phyloP scores from a whole-genome alignment of 2,329 filamentous ascomycete genomes.

The Botrytis deweyae region DNA sequence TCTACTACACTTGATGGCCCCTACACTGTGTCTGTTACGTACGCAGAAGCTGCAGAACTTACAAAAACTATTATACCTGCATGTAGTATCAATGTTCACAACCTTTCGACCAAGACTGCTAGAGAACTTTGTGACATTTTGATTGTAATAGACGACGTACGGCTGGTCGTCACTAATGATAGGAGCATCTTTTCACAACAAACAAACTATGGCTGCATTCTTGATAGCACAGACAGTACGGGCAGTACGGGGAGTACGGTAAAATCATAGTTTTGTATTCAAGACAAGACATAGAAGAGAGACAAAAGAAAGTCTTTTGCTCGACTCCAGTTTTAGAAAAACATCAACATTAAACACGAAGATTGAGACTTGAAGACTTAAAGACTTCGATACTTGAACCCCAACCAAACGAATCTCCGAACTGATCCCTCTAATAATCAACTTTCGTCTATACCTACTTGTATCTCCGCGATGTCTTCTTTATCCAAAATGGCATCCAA shows the following conservation, averaged over 20 bases:
- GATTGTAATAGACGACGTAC: neutral
- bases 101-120: neutral
- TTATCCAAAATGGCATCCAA: neutral
- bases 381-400: neutral
- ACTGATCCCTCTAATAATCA: fast-evolving
- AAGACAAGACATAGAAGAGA: too few species aligned
- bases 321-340: neutral
- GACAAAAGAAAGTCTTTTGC: neutral
- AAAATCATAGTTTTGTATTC: neutral
- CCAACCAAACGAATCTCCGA: neutral
- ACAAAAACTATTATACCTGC: fast-evolving
- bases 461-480: neutral
- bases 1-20: neutral
- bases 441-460: fast-evolving
- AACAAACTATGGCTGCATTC: neutral
- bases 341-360: neutral
- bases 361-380: neutral
- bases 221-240: neutral
- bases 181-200: too few species aligned
- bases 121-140: neutral
- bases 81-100: neutral
- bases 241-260: neutral
- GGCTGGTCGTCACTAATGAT: neutral
- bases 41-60: neutral
- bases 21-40: neutral